Conservation (phyloP, 441 rosid genomes). For the Pelargonium fulgidum region DNA sequence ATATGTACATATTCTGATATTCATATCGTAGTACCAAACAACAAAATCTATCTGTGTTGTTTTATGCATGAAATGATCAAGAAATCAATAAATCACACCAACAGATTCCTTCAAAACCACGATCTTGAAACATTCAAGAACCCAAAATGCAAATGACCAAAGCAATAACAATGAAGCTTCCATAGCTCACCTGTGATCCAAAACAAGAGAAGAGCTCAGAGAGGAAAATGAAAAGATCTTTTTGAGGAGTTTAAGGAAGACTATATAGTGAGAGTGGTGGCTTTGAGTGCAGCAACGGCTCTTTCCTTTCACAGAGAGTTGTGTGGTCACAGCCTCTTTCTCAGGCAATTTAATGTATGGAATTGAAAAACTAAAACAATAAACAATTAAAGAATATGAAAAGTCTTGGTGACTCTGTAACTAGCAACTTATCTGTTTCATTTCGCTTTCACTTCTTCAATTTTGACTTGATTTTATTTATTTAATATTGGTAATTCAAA, state of each 20-base stretch:
- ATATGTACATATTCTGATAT: no score
- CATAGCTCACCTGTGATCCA: neutral
- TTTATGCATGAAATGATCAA: neutral
- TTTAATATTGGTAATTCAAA: no score
- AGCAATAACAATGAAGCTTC: neutral
- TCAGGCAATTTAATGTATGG: slow-evolving; percentile 27
- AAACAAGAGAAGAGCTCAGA: neutral
- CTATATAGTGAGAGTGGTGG: no score
- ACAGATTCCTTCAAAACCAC: no score
- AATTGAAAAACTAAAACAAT: neutral
- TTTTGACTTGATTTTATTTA: slow-evolving; percentile 18
- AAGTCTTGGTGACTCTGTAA: slow-evolving; percentile 24
- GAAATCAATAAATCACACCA: neutral
- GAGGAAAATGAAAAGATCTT: neutral
- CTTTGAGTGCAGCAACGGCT: no score
- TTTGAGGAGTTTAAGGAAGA: neutral
- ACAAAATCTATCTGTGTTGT: neutral
- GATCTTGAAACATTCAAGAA: no score
- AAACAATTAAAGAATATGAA: slow-evolving; percentile 14
- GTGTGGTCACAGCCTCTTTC: neutral
- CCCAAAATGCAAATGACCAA: no score
- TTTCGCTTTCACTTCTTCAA: slow-evolving; percentile 31
- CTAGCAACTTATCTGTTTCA: slow-evolving; percentile 24
- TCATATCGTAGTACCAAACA: neutral
- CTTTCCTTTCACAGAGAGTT: no score